These are phyloP conservation scores for Fusarium dimerum DNA, from an alignment of 2,329 filamentous ascomycete genomes.

Conservation along the genomic window DNA sequence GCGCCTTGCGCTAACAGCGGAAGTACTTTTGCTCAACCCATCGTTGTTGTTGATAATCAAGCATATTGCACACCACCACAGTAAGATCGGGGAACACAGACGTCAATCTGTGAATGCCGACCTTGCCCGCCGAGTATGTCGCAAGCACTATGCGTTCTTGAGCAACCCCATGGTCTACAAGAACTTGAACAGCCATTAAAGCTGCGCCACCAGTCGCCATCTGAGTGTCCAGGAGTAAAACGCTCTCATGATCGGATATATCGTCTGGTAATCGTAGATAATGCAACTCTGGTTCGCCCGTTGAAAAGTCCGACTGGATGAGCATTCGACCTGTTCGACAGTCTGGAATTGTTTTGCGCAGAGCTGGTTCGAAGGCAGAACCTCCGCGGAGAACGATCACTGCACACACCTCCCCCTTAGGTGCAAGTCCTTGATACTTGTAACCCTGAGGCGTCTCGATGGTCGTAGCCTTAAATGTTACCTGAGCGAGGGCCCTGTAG, in stretches of 20 bases:
- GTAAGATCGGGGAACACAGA: slow-evolving; percentile 87
- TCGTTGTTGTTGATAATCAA: slow-evolving; percentile 78
- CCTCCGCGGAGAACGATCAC: slow-evolving; percentile 89
- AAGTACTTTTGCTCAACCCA: slow-evolving; percentile 93
- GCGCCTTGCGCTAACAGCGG: slow-evolving; percentile 61
- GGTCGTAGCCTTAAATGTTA: slow-evolving; percentile 63
- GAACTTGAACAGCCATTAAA: slow-evolving; percentile 93
- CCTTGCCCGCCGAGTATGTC: slow-evolving; percentile 84
- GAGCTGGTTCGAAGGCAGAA: slow-evolving; percentile 81
- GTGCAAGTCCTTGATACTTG: slow-evolving; percentile 69
- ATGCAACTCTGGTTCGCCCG: slow-evolving; percentile 89
- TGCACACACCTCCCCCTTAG: slow-evolving; percentile 76
- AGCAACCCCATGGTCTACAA: slow-evolving; percentile 88
- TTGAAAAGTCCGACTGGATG: slow-evolving; percentile 84
- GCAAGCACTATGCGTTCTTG: slow-evolving; percentile 88
- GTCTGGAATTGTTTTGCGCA: slow-evolving; percentile 89
- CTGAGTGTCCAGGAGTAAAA: slow-evolving; percentile 87
- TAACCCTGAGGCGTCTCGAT: slow-evolving; percentile 72
- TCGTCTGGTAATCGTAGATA: slow-evolving; percentile 79
- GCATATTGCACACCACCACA: slow-evolving; percentile 81
- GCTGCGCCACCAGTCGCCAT: slow-evolving; percentile 87
- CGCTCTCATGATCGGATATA: slow-evolving; percentile 73
- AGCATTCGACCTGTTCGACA: slow-evolving; percentile 85
- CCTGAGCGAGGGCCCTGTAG: slow-evolving; percentile 71
- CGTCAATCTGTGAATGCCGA: slow-evolving; percentile 81